Conservation (phyloP, 495 filamentous ascomycete species). For the Choiromyces venosus region DNA sequence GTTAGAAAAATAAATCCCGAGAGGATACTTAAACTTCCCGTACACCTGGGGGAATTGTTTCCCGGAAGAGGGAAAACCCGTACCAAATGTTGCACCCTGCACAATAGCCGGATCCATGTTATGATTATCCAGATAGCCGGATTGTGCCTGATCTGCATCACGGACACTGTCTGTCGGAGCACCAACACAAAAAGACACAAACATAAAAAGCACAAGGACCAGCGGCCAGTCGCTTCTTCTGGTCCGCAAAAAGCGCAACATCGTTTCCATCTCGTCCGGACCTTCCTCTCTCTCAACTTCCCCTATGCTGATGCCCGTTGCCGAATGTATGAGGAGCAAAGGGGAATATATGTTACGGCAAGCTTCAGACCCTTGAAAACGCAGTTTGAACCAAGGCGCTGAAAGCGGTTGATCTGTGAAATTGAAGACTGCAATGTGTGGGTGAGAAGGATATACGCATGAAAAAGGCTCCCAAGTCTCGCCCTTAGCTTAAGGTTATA, state of each 20-base stretch:
- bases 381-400: background rate
- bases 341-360: background rate
- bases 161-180: constrained; percentile 43
- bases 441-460: background rate
- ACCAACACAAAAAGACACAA: constrained; percentile 14
- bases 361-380: background rate
- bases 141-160: constrained; percentile 47
- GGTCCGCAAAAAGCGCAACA: background rate
- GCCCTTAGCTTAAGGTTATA: background rate
- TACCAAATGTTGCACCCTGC: constrained; percentile 42
- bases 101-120: constrained; percentile 48
- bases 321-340: background rate
- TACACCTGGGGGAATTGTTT: background rate
- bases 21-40: constrained; percentile 15
- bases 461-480: background rate
- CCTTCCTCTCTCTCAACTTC: background rate
- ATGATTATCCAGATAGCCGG: constrained; percentile 47
- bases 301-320: background rate
- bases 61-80: background rate
- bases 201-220: background rate
- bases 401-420: background rate
- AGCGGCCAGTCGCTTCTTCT: background rate
- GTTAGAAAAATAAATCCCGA: constrained; percentile 40
- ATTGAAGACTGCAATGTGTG: background rate
- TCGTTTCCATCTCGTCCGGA: background rate